A percentile compares a stretch with the other conserved stretches of the same genome.
Conservation (phyloP, 2,329 filamentous ascomycete genomes). For the Arthrobotrys iridis region DNA sequence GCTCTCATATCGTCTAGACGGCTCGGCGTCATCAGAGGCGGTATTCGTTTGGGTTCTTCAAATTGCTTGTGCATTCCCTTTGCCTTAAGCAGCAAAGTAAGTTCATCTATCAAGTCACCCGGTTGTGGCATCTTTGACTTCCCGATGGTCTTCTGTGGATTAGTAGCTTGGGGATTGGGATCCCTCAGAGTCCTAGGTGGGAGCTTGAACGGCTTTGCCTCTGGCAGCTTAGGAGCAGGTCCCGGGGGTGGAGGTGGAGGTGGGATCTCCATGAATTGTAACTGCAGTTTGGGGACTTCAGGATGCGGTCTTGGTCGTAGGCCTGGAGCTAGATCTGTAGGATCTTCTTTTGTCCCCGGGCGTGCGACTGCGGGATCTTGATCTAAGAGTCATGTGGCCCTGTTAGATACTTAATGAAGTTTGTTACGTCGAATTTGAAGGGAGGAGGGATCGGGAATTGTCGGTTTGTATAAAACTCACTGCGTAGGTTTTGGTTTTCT, state of each 20-base stretch:
- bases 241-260: slow-evolving; percentile 16
- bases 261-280: background rate
- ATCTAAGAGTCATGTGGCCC: too few relatives aligned
- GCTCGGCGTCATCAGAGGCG: background rate
- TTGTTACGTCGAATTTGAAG: too few relatives aligned
- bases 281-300: slow-evolving; percentile 8
- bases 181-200: background rate
- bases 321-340: slow-evolving; percentile 29
- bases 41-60: background rate
- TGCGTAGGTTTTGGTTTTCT: too few relatives aligned
- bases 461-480: too few relatives aligned
- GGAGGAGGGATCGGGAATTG: too few relatives aligned
- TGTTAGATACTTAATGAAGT: too few relatives aligned
- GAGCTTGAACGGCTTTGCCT: background rate
- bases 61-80: background rate
- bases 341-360: slow-evolving; percentile 17
- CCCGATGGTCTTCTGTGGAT: background rate
- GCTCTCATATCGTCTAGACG: background rate
- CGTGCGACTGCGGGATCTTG: background rate
- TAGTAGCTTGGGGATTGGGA: background rate
- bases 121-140: background rate
- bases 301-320: slow-evolving; percentile 37
- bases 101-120: slow-evolving; percentile 18
- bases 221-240: background rate
- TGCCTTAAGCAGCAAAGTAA: background rate